Base-by-base conservation (phyloP, 1,139 yeast genomes). In the Geotrichum fermentans region DNA sequence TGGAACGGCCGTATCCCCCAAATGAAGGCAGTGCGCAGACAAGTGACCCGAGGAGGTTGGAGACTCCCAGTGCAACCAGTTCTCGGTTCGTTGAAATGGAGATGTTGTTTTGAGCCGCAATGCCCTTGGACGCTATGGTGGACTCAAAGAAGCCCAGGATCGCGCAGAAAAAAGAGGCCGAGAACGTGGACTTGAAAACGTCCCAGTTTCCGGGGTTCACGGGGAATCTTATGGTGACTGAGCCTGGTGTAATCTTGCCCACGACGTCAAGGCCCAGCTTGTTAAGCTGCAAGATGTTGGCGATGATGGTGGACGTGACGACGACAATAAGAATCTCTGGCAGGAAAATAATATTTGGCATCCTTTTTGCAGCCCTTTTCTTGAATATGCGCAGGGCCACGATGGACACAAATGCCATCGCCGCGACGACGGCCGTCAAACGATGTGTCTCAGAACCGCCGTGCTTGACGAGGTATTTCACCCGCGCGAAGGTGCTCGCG, bases 1-100 rank as follows among this genome's bases (percentile, higher is more conserved):
- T 90, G 34, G 95, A 83, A 62, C 97, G 76, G 1, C 97, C 97
- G 62, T 92, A 92, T 0, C 98, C 97, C 2, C 98, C 98, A 73
- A 90, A 90, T 0, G 96, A 81, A 0, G 98, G 97, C 11, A 92
- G 70, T 0, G 92, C 86, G 3, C 96, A 92, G 58, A 87, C 80
- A 18, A 79, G 54, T 1, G 88, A 77, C 1, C 83, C 82, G 2
- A 76, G 69, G 1, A 89, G 56, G 59, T 90, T 92, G 45, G 85
- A 79, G 20, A 78, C 68, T 0, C 98, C 98, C 42, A 92, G 71
- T 0, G 97, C 97, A 53, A 83, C 57, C 72, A 75, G 34, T 83
- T 82, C 53, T 81, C 96, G 67, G 55, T 71, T 71, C 21, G 73
- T 61, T 2, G 71, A 66, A 30, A 68, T 60, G 22, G 62, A 55